Evolutionary conservation across 495 filamentous ascomycete genomes (phyloP), one percentile per base, ranked within the genome.

Genomic region (Talaromyces wortmannii): DNA sequence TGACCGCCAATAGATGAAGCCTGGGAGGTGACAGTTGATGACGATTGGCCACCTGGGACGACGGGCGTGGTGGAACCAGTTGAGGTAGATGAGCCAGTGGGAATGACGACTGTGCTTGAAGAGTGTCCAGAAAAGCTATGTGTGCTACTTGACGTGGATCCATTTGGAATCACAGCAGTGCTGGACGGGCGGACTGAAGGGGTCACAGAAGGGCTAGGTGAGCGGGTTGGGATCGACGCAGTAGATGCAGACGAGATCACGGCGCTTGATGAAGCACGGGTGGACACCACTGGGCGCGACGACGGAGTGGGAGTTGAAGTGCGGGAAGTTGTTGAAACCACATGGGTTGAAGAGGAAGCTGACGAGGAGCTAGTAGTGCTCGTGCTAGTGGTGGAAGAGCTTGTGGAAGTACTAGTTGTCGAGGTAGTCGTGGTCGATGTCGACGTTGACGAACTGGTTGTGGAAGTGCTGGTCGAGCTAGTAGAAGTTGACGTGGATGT

Each of bases 381-480:
- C 17, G 61, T 59, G 30, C 60, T 54, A 30, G 60, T 48, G 8
- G 57, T 53, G 11, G 60, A 50, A 53, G 62, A 55, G 51, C 36
- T 64, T 2, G 66, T 51, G 2, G 62, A 36, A 18, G 50, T 53
- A 54, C 48, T 55, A 30, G 59, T 48, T 2, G 50, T 59, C 7
- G 64, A 55, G 15, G 63, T 64, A 46, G 62, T 58, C 12, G 64
- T 57, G 31, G 59, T 48, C 3, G 63, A 60, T 40, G 50, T 59
- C 7, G 64, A 54, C 12, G 63, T 63, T 0, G 62, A 63, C 2
- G 61, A 63, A 16, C 61, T 56, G 11, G 52, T 58, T 4, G 53
- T 56, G 46, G 47, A 50, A 50, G 16, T 50, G 15, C 6, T 11
- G 12, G 45, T 63, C 17, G 53, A 52, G 45, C 15, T 50, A 45